These are phyloP conservation scores for Annona squamosa DNA, from an alignment of 164 flowering plant genomes.

Conservation along the genomic window DNA sequence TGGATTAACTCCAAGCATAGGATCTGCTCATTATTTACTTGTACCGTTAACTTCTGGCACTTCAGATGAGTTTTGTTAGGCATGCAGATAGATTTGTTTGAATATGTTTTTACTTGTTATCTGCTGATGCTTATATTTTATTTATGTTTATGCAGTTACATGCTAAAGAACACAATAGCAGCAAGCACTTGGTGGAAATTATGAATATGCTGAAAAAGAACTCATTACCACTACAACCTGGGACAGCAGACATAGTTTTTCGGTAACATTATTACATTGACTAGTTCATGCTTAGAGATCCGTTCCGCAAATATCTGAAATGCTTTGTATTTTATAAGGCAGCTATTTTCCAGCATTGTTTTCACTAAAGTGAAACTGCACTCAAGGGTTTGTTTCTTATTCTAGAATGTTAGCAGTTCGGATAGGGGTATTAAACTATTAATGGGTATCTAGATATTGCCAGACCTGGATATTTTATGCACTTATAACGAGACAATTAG, in stretches of 20 bases:
- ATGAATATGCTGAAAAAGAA: conserved; percentile 69
- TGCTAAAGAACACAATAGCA: conserved; percentile 73
- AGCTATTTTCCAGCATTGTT: no score
- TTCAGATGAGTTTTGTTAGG: neutral
- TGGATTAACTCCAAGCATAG: conserved; percentile 74
- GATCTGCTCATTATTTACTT: conserved; percentile 72
- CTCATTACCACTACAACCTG: conserved; percentile 69
- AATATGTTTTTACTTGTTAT: neutral
- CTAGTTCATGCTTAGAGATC: neutral
- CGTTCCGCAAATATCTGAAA: neutral
- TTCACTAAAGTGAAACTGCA: neutral
- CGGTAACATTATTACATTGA: conserved; percentile 34
- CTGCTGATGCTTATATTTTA: neutral
- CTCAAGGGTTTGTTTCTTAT: neutral
- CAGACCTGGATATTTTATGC: neutral
- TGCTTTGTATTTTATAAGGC: neutral
- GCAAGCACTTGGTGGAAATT: conserved; percentile 54
- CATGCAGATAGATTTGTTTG: neutral
- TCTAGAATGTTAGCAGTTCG: neutral
- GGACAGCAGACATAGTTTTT: conserved; percentile 91
- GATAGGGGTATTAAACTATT: neutral
- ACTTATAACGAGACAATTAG: neutral
- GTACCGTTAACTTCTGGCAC: conserved; percentile 26
- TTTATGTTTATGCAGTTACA: conserved; percentile 38
- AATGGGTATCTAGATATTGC: no score